A percentile compares a stretch with the other conserved stretches of the same genome.
Evolutionary conservation across 495 filamentous ascomycete genomes (phyloP).

Genomic region (Xylaria intraflava): DNA sequence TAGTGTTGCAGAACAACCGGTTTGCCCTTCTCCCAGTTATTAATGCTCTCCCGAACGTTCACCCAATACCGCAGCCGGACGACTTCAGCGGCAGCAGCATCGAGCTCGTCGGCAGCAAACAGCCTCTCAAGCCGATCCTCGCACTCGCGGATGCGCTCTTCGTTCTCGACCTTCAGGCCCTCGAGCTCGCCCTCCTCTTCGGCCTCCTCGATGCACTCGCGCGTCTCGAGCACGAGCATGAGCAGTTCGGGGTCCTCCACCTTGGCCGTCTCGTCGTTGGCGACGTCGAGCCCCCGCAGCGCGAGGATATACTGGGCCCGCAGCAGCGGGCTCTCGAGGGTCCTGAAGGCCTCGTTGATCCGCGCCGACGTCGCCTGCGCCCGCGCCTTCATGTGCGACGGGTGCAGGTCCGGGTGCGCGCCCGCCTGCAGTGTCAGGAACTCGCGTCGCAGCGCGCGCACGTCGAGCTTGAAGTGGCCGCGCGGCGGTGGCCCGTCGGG

Average conservation of each 20-base stretch:
- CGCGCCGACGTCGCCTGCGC: slow-evolving; percentile 67
- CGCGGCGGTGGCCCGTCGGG: slow-evolving; percentile 72
- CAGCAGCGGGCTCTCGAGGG: slow-evolving; percentile 64
- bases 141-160: slow-evolving; percentile 53
- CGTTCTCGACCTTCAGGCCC: slow-evolving; percentile 58
- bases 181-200: slow-evolving; percentile 56
- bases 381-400: slow-evolving; percentile 40
- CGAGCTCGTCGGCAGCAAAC: slow-evolving; percentile 62
- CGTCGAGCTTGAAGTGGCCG: slow-evolving; percentile 68
- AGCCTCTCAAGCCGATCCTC: slow-evolving; percentile 52
- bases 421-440: slow-evolving; percentile 76
- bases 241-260: slow-evolving; percentile 67
- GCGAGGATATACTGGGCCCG: slow-evolving; percentile 79
- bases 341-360: slow-evolving; percentile 87
- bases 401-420: slow-evolving; percentile 66
- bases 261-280: slow-evolving; percentile 64
- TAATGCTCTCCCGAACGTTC: slow-evolving; percentile 73
- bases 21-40: slow-evolving; percentile 76
- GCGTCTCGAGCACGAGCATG: slow-evolving; percentile 80
- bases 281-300: slow-evolving; percentile 67
- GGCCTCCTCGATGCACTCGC: slow-evolving; percentile 78
- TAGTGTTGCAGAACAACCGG: slow-evolving; percentile 60
- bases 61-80: slow-evolving; percentile 85
- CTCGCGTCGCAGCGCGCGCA: slow-evolving; percentile 63
- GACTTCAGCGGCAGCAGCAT: slow-evolving; percentile 60